phyloP scores from a whole-genome alignment of 306 rosid species.

The Oemleria cerasiformis region DNA sequence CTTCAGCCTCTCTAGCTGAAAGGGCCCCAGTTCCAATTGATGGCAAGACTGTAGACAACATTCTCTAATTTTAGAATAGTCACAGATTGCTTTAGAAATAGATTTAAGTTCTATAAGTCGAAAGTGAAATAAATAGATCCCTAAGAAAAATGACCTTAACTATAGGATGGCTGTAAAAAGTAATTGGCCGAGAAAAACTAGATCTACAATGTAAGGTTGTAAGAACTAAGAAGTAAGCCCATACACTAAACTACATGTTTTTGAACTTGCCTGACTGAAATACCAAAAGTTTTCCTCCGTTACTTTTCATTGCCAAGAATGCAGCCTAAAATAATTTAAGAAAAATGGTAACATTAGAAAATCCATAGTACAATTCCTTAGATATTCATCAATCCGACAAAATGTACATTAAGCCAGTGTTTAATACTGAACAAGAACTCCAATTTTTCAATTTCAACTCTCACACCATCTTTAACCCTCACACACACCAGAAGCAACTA shows the following conservation, averaged over 20 bases:
- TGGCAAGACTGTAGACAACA: constrained; percentile 75
- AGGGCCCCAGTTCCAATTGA: constrained; percentile 87
- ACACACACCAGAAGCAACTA: neutral
- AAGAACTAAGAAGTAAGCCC: neutral
- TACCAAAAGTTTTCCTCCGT: constrained; percentile 88
- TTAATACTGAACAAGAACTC: neutral
- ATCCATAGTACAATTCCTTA: neutral
- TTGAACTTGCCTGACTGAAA: constrained; percentile 89
- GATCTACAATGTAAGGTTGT: neutral
- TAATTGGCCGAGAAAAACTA: neutral
- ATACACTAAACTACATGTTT: neutral
- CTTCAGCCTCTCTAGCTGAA: constrained; percentile 92
- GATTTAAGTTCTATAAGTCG: neutral
- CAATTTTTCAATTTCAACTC: neutral
- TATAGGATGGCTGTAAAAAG: neutral
- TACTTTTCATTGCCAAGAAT: constrained; percentile 86
- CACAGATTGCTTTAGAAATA: neutral
- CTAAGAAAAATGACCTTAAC: neutral
- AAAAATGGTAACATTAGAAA: constrained; percentile 15
- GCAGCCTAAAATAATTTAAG: constrained; percentile 60
- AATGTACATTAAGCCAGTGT: neutral
- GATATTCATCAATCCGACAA: neutral
- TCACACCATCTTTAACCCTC: neutral
- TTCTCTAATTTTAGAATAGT: constrained; percentile 18
- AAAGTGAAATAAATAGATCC: neutral